Evolutionary conservation across 441 rosid genomes (phyloP).

Genomic region (Mallotus japonicus): DNA sequence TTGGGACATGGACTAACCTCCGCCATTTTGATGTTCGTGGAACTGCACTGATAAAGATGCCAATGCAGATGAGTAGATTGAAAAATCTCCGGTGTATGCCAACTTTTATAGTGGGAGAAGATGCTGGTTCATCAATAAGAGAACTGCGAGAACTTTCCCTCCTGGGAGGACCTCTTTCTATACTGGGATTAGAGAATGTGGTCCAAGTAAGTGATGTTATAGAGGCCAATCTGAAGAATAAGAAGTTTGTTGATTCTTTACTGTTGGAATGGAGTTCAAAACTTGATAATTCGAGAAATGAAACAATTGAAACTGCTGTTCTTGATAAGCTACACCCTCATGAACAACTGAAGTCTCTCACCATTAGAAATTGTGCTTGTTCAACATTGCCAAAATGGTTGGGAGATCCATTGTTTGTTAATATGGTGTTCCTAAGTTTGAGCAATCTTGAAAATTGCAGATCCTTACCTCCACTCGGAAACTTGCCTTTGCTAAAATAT

Average conservation of each 20-base stretch:
- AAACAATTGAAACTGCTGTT: constrained; percentile 10
- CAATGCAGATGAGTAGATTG: constrained; percentile 17
- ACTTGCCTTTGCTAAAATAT: constrained; percentile 21
- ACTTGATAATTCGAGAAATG: background rate
- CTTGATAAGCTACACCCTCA: constrained; percentile 31
- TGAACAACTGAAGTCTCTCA: constrained; percentile 18
- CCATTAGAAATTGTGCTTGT: constrained; percentile 16
- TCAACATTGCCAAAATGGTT: constrained; percentile 28
- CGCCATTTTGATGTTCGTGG: constrained; percentile 22
- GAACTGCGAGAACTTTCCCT: background rate
- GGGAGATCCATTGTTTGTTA: constrained; percentile 16
- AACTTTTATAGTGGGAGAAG: constrained; percentile 3
- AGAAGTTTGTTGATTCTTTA: constrained; percentile 18
- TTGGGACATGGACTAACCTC: constrained; percentile 16
- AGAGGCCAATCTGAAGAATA: constrained; percentile 11
- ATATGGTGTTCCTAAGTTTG: constrained; percentile 5
- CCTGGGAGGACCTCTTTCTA: constrained; percentile 21
- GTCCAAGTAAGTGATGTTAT: constrained; percentile 21
- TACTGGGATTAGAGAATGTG: constrained; percentile 26
- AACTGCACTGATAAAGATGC: constrained; percentile 21
- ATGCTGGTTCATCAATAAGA: background rate
- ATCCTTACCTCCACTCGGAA: constrained; percentile 31
- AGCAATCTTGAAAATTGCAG: constrained; percentile 10
- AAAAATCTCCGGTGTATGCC: constrained; percentile 20
- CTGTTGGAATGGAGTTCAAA: constrained; percentile 23